Evolutionary conservation across 1,284 basidiomycete genomes (phyloP).

Genomic region (Tylopilus orsonianus): DNA sequence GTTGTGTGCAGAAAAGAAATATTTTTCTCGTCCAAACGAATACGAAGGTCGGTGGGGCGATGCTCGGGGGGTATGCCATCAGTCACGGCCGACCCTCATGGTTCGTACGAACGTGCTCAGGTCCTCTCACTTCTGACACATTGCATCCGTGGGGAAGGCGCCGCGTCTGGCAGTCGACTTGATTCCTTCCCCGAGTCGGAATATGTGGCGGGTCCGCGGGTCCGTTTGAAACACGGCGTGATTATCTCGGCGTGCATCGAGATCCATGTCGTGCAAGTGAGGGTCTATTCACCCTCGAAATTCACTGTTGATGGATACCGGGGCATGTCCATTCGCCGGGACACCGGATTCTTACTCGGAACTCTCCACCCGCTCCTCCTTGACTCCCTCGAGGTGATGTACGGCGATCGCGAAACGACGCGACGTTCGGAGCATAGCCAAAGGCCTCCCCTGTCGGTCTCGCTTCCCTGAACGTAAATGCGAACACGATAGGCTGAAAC

Average conservation of each 20-base stretch:
- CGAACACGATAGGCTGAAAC: background rate
- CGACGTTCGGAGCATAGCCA: background rate
- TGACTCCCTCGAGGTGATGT: background rate
- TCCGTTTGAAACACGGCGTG: constrained; percentile 1
- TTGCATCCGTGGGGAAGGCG: background rate
- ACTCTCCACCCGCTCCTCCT: background rate
- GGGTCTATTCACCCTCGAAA: background rate
- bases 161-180: background rate
- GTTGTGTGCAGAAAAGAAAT: background rate
- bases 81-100: background rate
- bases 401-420: background rate
- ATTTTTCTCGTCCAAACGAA: no score
- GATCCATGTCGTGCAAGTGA: background rate
- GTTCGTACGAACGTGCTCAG: background rate
- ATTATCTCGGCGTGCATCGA: background rate
- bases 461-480: background rate
- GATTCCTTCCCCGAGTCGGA: background rate
- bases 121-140: background rate
- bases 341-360: background rate
- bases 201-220: background rate
- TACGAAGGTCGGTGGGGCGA: background rate
- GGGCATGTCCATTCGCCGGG: background rate
- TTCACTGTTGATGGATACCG: constrained; percentile 1
- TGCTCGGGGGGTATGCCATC: background rate
- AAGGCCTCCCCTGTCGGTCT: background rate